Evolutionary conservation across 2,329 filamentous ascomycete genomes (phyloP), one percentile per base, ranked within the genome.

Genomic region (Penicillium sp.): DNA sequence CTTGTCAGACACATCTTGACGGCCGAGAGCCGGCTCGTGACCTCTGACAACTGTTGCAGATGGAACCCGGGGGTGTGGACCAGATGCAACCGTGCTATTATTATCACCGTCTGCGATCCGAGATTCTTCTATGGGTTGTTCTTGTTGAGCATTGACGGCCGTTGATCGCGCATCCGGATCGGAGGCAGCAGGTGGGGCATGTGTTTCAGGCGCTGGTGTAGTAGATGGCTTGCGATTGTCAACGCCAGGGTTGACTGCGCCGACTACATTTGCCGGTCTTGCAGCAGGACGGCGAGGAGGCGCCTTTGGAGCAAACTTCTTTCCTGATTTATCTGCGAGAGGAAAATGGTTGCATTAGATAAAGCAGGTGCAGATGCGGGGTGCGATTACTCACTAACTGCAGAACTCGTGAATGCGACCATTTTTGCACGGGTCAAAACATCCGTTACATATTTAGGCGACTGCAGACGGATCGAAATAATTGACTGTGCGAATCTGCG

Each of bases 291-390:
- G 78, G 66, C 85, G 82, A 62, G 79, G 77, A 33, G 82, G 83
- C 62, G 83, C 82, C 75, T 88, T 90, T 46, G 87, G 87, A 69
- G 88, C 88, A 75, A 91, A 90, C 73, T 89, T 88, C 75, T 89
- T 89, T 71, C 87, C 80, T 75, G 87, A 87, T 78, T 88, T 87
- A 64, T 74, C 79, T 74, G 57, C 8, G 30, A 60, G 38, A 51
- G n/a, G 53, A 26, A 30, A 35, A 46, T 8, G 33, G 47, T 64
- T 26, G 28, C 23, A 35, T 47, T 62, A 61, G 51, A 40, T 46
- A 43, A 46, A 46, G 24, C 6, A 26, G 52, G 56, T 35, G 26
- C 20, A 33, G 20, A 42, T 52, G 28, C 16, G 68, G 56, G 56
- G 56, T 21, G 42, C 21, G 5, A 48, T 24, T 40, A 58, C 73